phyloP scores from a whole-genome alignment of 371 early-diverging fungal species.

The Apophysomyces trapeziformis region DNA sequence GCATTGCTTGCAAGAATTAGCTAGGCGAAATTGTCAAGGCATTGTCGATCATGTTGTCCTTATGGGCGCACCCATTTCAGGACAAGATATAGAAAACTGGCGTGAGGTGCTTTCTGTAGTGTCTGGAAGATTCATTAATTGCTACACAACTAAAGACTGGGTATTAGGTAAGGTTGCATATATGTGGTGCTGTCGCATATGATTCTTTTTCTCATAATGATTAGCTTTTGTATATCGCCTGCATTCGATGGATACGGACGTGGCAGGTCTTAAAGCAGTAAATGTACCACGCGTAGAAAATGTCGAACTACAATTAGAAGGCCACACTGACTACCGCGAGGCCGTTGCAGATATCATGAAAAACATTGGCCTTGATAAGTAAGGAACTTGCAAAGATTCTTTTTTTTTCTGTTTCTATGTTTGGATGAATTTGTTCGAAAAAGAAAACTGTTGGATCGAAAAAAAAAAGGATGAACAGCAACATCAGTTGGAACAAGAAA shows the following conservation, averaged over 20 bases:
- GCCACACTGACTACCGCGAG: constrained; percentile 83
- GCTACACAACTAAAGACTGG: constrained; percentile 88
- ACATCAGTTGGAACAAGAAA: not conserved
- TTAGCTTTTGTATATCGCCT: constrained; percentile 74
- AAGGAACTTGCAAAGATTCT: not conserved
- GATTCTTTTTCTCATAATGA: not conserved
- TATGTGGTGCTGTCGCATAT: not conserved
- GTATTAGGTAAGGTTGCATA: constrained; percentile 64
- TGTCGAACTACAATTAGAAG: constrained; percentile 77
- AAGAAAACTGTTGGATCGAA: not conserved
- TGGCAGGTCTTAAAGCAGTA: constrained; percentile 84
- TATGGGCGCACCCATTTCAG: constrained; percentile 68
- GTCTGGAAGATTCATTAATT: constrained; percentile 88
- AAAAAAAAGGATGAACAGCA: not conserved
- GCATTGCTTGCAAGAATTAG: constrained; percentile 85
- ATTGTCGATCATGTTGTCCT: constrained; percentile 65
- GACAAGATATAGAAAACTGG: constrained; percentile 53
- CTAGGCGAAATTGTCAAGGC: constrained; percentile 55
- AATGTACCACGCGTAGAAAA: constrained; percentile 74
- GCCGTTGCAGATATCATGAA: constrained; percentile 35
- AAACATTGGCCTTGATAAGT: constrained; percentile 4
- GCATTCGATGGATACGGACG: constrained; percentile 65
- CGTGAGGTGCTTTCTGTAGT: constrained; percentile 63
- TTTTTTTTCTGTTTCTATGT: constrained; percentile 7
- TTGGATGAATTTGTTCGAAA: constrained; percentile 3